These are phyloP conservation scores for Penicillium glabrum DNA, from an alignment of 2,329 filamentous ascomycete genomes.

Conservation along the genomic window DNA sequence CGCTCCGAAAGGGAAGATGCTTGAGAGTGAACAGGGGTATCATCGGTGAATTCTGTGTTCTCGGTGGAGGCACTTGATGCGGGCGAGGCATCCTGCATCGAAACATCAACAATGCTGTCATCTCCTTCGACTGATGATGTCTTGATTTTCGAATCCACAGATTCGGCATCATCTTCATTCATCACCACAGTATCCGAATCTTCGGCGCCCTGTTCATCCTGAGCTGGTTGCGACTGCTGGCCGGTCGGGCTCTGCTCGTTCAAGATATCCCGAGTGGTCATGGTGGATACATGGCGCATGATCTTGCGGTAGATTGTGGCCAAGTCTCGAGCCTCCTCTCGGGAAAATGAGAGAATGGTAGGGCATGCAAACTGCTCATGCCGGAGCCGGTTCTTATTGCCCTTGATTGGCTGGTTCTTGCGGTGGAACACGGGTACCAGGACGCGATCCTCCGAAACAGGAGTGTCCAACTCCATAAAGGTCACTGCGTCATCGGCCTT, in stretches of 20 bases:
- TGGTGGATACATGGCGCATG: slow-evolving; percentile 70
- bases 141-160: slow-evolving; percentile 68
- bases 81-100: slow-evolving; percentile 67
- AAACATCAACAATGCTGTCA: slow-evolving; percentile 86
- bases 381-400: slow-evolving; percentile 20
- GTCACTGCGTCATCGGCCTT: slow-evolving; percentile 33
- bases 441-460: slow-evolving; percentile 44
- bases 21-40: slow-evolving; percentile 50
- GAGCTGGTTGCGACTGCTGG: slow-evolving; percentile 31
- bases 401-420: slow-evolving; percentile 22
- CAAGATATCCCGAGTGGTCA: slow-evolving; percentile 71
- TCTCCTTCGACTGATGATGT: slow-evolving; percentile 82
- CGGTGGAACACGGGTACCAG: slow-evolving; percentile 52
- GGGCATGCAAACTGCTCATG: slow-evolving; percentile 44
- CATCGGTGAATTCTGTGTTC: slow-evolving; percentile 15
- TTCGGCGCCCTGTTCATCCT: slow-evolving; percentile 51
- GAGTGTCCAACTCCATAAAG: slow-evolving; percentile 74
- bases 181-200: slow-evolving; percentile 71
- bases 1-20: slow-evolving; percentile 60
- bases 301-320: slow-evolving; percentile 79
- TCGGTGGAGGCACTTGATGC: slow-evolving; percentile 18
- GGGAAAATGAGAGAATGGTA: slow-evolving; percentile 70
- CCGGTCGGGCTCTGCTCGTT: slow-evolving; percentile 47
- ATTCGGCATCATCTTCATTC: slow-evolving; percentile 61
- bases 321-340: slow-evolving; percentile 67